Conservation (phyloP, 176 grass and related monocot species). For the Luzula sylvatica region DNA sequence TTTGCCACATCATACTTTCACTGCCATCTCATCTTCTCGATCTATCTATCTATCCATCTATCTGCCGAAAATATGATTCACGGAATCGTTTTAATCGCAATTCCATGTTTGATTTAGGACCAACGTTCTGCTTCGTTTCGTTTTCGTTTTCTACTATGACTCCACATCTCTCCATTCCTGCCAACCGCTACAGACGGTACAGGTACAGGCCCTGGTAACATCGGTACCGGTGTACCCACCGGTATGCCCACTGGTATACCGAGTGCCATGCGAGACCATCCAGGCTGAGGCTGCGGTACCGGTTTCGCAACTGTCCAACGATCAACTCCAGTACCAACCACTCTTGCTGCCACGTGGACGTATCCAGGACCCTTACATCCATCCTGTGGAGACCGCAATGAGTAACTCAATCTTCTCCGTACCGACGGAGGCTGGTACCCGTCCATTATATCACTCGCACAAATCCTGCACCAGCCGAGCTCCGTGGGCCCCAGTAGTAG, state of each 20-base stretch:
- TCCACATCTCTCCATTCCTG: too few species aligned
- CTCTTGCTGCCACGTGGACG: constrained; percentile 63
- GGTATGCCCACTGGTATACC: constrained; percentile 49
- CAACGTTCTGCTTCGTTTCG: background rate
- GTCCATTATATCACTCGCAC: constrained; percentile 50
- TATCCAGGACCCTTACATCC: constrained; percentile 30
- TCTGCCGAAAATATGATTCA: too few species aligned
- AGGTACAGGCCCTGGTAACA: too few species aligned
- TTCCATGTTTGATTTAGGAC: too few species aligned
- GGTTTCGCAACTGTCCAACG: background rate
- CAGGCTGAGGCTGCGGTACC: constrained; percentile 7
- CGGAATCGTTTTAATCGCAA: too few species aligned
- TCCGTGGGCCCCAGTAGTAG: constrained; percentile 27
- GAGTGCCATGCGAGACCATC: constrained; percentile 64
- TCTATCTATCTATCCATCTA: too few species aligned
- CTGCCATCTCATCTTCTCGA: constrained; percentile 27
- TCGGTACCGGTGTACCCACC: too few species aligned
- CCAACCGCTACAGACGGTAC: background rate
- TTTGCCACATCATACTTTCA: background rate
- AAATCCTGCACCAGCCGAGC: constrained; percentile 67
- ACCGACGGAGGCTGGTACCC: constrained; percentile 45
- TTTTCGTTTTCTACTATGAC: background rate
- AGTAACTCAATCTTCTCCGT: constrained; percentile 78
- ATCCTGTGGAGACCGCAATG: constrained; percentile 36
- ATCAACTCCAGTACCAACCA: constrained; percentile 37